Conservation (phyloP, 2,329 filamentous ascomycete species). For the Exophiala calicioides region DNA sequence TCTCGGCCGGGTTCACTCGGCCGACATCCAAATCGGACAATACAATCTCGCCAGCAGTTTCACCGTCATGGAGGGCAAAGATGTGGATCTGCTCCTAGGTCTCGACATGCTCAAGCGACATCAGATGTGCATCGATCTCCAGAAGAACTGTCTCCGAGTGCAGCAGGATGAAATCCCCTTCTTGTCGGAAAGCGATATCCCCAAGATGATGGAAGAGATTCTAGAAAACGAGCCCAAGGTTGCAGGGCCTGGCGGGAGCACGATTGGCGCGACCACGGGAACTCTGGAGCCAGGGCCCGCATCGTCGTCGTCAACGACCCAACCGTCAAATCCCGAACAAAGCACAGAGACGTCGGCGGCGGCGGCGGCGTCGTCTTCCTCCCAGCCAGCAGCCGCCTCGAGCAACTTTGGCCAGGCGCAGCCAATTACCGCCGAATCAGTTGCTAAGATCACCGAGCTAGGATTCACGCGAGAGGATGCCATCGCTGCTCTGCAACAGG, state of each 20-base stretch:
- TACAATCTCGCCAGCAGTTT: constrained; percentile 91
- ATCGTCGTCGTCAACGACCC: constrained; percentile 4
- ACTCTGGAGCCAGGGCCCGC: constrained; percentile 47
- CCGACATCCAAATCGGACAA: constrained; percentile 88
- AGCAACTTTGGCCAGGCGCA: constrained; percentile 32
- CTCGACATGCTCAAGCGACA: constrained; percentile 97
- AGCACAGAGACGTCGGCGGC: constrained; percentile 22
- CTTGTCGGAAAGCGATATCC: constrained; percentile 88
- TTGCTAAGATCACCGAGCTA: constrained; percentile 74
- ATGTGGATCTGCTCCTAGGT: constrained; percentile 88
- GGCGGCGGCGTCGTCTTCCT: constrained; percentile 25
- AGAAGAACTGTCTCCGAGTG: constrained; percentile 81
- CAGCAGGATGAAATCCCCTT: constrained; percentile 87
- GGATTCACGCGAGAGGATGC: constrained; percentile 77
- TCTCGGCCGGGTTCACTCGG: constrained; percentile 90
- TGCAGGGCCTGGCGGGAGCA: constrained; percentile 81
- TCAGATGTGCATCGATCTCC: constrained; percentile 87
- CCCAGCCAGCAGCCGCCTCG: constrained; percentile 26
- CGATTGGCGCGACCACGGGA: constrained; percentile 80
- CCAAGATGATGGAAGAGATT: constrained; percentile 71
- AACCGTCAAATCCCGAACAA: constrained; percentile 4
- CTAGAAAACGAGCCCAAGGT: constrained; percentile 79
- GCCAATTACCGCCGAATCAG: constrained; percentile 60
- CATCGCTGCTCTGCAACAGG: constrained; percentile 76
- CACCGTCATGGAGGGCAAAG: constrained; percentile 98